Percentiles rank a stretch among this genome's conserved stretches.
Conservation (phyloP, 176 grass and related monocot genomes). For the Oryza nivara region DNA sequence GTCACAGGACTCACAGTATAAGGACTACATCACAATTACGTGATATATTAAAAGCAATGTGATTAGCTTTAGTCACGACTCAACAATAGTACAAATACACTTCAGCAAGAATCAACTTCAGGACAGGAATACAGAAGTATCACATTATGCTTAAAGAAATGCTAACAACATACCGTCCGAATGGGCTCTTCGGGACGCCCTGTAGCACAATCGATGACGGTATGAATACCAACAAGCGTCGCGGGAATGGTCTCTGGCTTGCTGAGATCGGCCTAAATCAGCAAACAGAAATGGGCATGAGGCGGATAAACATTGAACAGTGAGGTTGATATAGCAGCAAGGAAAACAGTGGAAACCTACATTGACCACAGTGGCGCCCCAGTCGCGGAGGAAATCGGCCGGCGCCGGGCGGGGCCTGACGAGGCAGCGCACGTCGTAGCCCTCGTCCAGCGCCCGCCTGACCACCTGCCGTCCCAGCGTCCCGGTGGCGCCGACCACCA, state of each 20-base stretch:
- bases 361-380: conserved; percentile 94
- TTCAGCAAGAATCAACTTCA: background rate
- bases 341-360: conserved; percentile 46
- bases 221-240: conserved; percentile 90
- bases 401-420: conserved; percentile 92
- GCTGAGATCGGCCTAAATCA: conserved; percentile 83
- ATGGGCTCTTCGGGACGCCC: conserved; percentile 96
- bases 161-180: conserved; percentile 56
- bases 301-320: background rate
- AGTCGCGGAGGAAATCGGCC: conserved; percentile 94
- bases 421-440: conserved; percentile 96
- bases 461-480: conserved; percentile 92
- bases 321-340: background rate
- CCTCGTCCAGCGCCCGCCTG: conserved; percentile 89
- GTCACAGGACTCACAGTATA: background rate
- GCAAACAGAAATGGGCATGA: conserved; percentile 8
- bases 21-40: background rate
- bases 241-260: conserved; percentile 97
- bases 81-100: background rate
- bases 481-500: conserved; percentile 91
- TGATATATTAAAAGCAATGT: background rate
- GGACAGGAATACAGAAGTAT: background rate
- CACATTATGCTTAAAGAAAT: background rate
- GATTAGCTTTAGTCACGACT: background rate
- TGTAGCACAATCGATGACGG: conserved; percentile 89